A percentile compares a stretch with the other conserved stretches of the same genome.
Evolutionary conservation across 2,329 filamentous ascomycete species (phyloP).

Genomic region (Monosporascus cannonballus): DNA sequence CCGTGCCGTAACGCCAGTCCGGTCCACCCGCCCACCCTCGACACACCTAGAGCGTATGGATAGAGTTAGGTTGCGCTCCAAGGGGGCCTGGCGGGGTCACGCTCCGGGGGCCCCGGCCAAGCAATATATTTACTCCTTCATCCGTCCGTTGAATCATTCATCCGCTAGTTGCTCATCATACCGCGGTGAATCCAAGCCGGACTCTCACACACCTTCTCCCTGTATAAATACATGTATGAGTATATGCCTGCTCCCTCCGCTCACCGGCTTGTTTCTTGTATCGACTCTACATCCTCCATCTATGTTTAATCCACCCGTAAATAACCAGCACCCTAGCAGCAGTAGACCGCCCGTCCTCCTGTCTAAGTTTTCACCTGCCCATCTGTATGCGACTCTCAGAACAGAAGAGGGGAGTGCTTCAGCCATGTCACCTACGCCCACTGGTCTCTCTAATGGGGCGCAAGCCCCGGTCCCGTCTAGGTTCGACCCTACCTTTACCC

Average conservation of each 20-base stretch:
- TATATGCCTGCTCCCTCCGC: neutral
- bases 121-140: neutral
- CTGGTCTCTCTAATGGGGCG: slow-evolving; percentile 21
- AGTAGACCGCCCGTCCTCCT: neutral
- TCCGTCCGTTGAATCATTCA: neutral
- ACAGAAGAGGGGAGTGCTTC: neutral
- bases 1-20: slow-evolving; percentile 19
- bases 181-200: neutral
- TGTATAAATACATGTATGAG: neutral
- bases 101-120: neutral
- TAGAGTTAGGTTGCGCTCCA: slow-evolving; percentile 13
- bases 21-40: slow-evolving; percentile 13
- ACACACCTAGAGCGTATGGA: too few relatives aligned
- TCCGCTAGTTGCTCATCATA: neutral
- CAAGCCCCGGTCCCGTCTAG: slow-evolving; percentile 26
- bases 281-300: too few relatives aligned
- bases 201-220: neutral
- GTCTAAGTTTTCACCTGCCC: neutral
- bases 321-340: too few relatives aligned
- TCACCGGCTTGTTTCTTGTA: too few relatives aligned
- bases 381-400: neutral
- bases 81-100: slow-evolving; percentile 13
- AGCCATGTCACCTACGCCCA: slow-evolving; percentile 21
- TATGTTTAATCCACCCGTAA: too few relatives aligned
- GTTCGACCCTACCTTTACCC: slow-evolving; percentile 74